Base-by-base conservation (phyloP, 2,329 filamentous ascomycete species). In the Cercospora berteroae region DNA sequence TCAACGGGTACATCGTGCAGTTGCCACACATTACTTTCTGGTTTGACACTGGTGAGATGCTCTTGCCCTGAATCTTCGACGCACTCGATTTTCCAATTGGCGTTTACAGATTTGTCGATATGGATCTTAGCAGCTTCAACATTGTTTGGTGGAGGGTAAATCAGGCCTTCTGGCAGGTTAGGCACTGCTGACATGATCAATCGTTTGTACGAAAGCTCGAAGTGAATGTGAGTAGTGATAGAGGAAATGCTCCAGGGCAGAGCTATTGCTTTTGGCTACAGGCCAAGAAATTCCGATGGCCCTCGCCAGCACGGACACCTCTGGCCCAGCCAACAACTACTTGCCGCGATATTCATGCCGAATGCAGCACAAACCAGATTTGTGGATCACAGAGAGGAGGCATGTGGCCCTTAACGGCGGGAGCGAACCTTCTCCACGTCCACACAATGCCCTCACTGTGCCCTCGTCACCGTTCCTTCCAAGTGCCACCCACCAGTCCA, bases 1-100 rank as follows among this genome's bases (percentile, higher is more conserved):
- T 83, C 81, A n/a, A 82, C 73, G 0, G 79, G 78, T 2, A 69
- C 67, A 62, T 82, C 78, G 59, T 77, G 76, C 2, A 82, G 72
- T 9, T 74, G 70, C 73, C 74, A 78, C 12, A 64, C 57, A 5
- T 64, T 20, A 16, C 66, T 61, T 0, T 61, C 63, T 10, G 50
- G 27, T 2, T 59, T 50, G n/a, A 36, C 31, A 8, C 27, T 33
- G 33, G 60, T 18, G 52, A 2, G 8, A 5, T 25, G 25, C 52
- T 57, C 13, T 7, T 18, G 52, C 16, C 12, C 69, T 18, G 33
- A 36, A 12, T 63, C 23, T 36, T 69, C 60, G 29, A 67, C 56
- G 20, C 72, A 56, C 42, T 76, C 73, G 13, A 68, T 59, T 48
- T 74, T 64, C 12, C 56, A 36, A 16, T 65, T 63, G 39, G 60